Evolutionary conservation across 2,329 filamentous ascomycete genomes (phyloP).

Genomic region (Microsporum ferrugineum): DNA sequence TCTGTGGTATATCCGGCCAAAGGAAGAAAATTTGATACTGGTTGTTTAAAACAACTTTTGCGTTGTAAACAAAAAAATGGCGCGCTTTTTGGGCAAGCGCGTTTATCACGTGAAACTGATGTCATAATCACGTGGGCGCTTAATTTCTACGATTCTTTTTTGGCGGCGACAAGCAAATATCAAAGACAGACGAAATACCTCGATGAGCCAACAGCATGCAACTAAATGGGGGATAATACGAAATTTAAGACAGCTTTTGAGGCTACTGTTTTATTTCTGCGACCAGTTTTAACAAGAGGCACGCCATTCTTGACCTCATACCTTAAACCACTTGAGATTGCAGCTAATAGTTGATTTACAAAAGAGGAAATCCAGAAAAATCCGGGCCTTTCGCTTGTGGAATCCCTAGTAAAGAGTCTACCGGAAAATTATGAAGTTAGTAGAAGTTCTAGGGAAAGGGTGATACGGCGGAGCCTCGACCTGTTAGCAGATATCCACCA

Average conservation of each 20-base stretch:
- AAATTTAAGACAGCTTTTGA: conserved; percentile 24
- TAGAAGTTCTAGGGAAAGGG: conserved; percentile 17
- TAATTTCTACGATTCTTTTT: not conserved
- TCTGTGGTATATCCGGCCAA: not conserved
- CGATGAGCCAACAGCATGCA: not conserved
- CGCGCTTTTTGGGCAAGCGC: not conserved
- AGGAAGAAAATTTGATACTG: not conserved
- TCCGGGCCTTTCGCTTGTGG: conserved; percentile 26
- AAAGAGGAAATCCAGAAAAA: conserved; percentile 31
- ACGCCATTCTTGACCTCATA: conserved; percentile 19
- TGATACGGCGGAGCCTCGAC: conserved; percentile 26
- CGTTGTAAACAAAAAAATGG: not conserved
- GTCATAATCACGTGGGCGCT: not conserved
- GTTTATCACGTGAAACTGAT: not conserved
- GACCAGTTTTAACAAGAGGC: conserved; percentile 32
- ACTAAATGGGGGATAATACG: conserved; percentile 21
- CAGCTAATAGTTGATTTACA: conserved; percentile 20
- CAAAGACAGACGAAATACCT: not conserved
- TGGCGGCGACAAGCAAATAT: not conserved
- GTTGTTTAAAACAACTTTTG: not conserved
- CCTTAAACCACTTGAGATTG: not conserved
- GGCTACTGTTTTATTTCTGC: conserved; percentile 26
- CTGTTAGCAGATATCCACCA: conserved; percentile 26
- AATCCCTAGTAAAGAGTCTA: conserved; percentile 20
- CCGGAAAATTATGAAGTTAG: conserved; percentile 12